A percentile compares a stretch with the other conserved stretches of the same genome.
phyloP scores from a whole-genome alignment of 2,329 filamentous ascomycete species.

The Orbilia ellipsospora region DNA sequence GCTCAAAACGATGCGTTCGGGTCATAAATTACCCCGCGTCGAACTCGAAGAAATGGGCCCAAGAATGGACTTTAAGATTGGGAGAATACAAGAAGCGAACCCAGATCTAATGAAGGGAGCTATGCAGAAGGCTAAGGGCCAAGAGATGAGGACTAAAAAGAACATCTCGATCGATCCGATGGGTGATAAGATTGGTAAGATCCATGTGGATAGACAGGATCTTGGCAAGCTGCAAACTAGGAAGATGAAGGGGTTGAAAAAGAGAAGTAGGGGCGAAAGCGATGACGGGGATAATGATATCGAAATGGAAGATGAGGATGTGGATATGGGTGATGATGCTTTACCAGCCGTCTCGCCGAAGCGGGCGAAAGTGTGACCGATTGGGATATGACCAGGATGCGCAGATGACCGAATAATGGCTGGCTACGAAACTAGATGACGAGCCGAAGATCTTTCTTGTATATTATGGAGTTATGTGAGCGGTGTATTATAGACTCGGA shows the following conservation, averaged over 20 bases:
- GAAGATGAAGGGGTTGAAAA: constrained; percentile 99
- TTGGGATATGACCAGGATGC: not conserved
- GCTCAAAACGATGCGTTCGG: constrained; percentile 84
- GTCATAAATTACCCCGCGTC: constrained; percentile 86
- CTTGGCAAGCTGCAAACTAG: constrained; percentile 87
- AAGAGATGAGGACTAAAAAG: constrained; percentile 81
- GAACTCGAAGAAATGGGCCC: constrained; percentile 97
- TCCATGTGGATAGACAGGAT: constrained; percentile 92
- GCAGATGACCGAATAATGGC: not conserved
- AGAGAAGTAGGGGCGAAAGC: constrained; percentile 73
- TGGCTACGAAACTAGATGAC: not conserved
- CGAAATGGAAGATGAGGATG: constrained; percentile 65
- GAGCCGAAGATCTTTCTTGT: constrained; percentile 11
- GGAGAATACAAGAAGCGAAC: constrained; percentile 82
- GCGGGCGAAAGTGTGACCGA: constrained; percentile 26
- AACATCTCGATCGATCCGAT: constrained; percentile 91
- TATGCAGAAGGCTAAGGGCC: constrained; percentile 82
- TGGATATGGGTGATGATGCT: constrained; percentile 64
- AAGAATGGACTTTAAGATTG: constrained; percentile 88
- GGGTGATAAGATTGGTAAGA: constrained; percentile 94
- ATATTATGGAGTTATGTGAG: constrained; percentile 43
- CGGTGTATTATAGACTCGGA: constrained; percentile 51
- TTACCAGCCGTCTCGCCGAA: constrained; percentile 44
- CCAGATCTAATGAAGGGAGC: constrained; percentile 85
- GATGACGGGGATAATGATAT: constrained; percentile 65